A percentile compares a stretch with the other conserved stretches of the same genome.
Conservation (phyloP, 345 rosid genomes). For the Lenwebbia sp. region DNA sequence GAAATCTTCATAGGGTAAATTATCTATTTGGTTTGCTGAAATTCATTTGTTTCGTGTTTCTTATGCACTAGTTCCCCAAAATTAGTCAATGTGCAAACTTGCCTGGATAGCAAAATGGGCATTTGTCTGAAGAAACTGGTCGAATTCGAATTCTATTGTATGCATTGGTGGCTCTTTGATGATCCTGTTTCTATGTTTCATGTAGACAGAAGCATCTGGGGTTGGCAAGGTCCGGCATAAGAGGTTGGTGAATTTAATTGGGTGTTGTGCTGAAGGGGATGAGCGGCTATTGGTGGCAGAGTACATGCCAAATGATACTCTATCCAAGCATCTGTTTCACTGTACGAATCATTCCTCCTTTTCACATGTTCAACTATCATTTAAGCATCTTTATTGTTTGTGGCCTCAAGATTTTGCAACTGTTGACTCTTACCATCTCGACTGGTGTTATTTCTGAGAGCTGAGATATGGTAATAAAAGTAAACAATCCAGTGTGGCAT, state of each 20-base stretch:
- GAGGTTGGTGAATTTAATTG: conserved; percentile 86
- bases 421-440: neutral
- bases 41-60: neutral
- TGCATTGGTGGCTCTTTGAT: neutral
- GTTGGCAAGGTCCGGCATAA: conserved; percentile 83
- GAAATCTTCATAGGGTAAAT: neutral
- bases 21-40: neutral
- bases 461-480: neutral
- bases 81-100: neutral
- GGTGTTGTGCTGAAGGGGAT: conserved; percentile 92
- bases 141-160: neutral
- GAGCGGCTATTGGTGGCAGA: conserved; percentile 91
- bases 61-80: neutral
- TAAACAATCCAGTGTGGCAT: neutral
- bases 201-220: conserved; percentile 75
- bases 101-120: neutral
- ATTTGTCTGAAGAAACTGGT: neutral
- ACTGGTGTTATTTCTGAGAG: neutral
- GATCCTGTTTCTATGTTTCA: neutral
- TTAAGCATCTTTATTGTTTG: neutral
- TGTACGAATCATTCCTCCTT: conserved; percentile 24
- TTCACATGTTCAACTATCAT: neutral
- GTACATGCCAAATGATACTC: conserved; percentile 91
- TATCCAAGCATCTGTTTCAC: conserved; percentile 95
- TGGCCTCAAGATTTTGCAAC: neutral